These are phyloP conservation scores for Fusarium pininemorale DNA, from an alignment of 2,329 filamentous ascomycete genomes.

Conservation along the genomic window DNA sequence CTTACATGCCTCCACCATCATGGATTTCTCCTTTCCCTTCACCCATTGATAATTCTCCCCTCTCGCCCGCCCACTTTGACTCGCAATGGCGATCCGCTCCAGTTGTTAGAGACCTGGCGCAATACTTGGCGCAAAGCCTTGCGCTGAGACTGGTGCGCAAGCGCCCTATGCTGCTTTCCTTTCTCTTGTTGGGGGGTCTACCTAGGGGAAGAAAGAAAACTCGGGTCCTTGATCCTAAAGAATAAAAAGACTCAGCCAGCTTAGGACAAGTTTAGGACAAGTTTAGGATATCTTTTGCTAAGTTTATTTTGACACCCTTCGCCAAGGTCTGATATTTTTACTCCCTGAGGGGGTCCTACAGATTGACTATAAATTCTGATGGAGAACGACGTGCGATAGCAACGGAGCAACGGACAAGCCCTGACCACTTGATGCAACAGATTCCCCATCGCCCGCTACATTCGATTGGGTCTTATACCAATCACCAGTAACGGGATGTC, in stretches of 20 bases:
- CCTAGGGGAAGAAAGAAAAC: too few species aligned
- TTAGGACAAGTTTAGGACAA: too few species aligned
- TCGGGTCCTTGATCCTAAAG: too few species aligned
- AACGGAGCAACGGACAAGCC: neutral
- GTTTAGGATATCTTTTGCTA: too few species aligned
- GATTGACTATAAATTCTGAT: neutral
- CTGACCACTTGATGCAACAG: neutral
- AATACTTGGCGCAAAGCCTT: conserved; percentile 23
- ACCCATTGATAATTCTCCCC: conserved; percentile 9
- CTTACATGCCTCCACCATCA: conserved; percentile 24
- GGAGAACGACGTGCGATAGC: neutral
- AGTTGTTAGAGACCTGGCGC: conserved; percentile 32
- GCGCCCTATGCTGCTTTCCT: neutral
- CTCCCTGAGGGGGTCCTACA: neutral
- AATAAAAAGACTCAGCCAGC: too few species aligned
- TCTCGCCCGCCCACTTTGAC: conserved; percentile 22
- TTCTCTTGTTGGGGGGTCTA: neutral
- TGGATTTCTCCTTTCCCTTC: conserved; percentile 22
- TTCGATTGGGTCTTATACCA: conserved; percentile 7
- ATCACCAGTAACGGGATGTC: conserved; percentile 10
- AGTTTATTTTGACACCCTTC: too few species aligned
- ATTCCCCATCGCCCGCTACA: conserved; percentile 15
- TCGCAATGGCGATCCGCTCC: conserved; percentile 37
- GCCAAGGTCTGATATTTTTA: too few species aligned
- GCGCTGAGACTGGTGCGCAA: conserved; percentile 12